Percentiles rank a stretch among this genome's conserved stretches.
phyloP scores from a whole-genome alignment of 352 stramenopile species.

The Pythium apleroticum region DNA sequence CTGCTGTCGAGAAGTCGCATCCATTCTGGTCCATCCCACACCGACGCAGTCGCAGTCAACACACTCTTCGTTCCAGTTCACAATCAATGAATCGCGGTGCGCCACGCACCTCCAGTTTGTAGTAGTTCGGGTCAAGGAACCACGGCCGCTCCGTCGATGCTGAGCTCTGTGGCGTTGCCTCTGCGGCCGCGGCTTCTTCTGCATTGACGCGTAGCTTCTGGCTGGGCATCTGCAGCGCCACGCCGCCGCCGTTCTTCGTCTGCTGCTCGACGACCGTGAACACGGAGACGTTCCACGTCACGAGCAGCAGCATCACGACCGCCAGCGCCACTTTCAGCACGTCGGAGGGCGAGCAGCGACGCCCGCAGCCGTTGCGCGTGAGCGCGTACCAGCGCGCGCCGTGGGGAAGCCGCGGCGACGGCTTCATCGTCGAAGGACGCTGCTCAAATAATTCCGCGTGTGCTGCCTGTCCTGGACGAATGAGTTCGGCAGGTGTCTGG shows the following conservation, averaged over 20 bases:
- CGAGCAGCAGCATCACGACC: conserved; percentile 36
- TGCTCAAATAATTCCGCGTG: conserved; percentile 9
- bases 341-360: conserved; percentile 7
- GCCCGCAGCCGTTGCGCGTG: neutral
- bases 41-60: no score
- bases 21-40: conserved; percentile 42
- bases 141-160: conserved; percentile 29
- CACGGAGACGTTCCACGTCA: conserved; percentile 59
- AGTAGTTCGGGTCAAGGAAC: conserved; percentile 53
- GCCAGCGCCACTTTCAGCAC: conserved; percentile 32
- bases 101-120: conserved; percentile 39
- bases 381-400: conserved; percentile 30
- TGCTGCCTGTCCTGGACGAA: no score
- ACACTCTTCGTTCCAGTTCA: no score
- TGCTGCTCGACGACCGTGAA: conserved; percentile 35
- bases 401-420: conserved; percentile 22
- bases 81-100: neutral
- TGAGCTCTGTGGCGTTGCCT: conserved; percentile 2
- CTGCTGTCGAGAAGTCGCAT: conserved; percentile 64
- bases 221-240: neutral
- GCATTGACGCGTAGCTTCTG: conserved; percentile 18
- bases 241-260: neutral
- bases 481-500: neutral
- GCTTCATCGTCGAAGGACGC: neutral
- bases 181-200: conserved; percentile 1